Base-by-base conservation (phyloP, 768 basidiomycete species). In the Candolleomyces eurysporus region DNA sequence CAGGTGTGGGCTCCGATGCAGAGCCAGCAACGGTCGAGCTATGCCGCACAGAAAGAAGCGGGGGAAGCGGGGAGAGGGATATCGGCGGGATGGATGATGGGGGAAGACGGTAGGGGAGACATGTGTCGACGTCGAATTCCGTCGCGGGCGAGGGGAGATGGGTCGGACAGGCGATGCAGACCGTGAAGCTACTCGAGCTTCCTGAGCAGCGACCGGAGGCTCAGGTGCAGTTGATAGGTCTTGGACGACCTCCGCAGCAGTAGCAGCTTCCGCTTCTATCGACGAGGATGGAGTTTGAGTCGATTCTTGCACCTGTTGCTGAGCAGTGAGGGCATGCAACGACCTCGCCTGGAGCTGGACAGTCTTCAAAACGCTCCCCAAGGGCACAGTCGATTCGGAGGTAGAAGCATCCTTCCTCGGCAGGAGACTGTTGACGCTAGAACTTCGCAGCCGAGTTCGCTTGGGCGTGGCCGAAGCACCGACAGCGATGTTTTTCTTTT, bases 281-380 rank as follows among this genome's bases (percentile, higher is more conserved):
- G 19, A 26, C 16, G n/a, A 19, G 5, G 32, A 4, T n/a, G 19
- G 30, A 14, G 5, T 7, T 39, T 13, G 32, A 11, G 52, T 16
- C 14, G 30, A 9, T 39, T 19, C 11, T n/a, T 31, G 52, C 13
- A 17, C 45, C 45, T 17, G 52, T 5, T 54, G 52, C 31, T 22
- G 32, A 21, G 75, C 67, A 1, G 79, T 75, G 58, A 89, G 86
- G 0, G 82, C 78, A 65, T 90, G 90, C 1, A 78, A 79, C 11
- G 84, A 79, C 11, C 86, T 83, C 11, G 85, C 80, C 64, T 90
- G 87, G 8, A 84, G 73, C 63, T 89, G 85, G 5, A 91, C 83
- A 0, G 84, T 82, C 63, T 84, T 79, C 45, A 92, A 69, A 11
- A 91, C 86, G 32, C 85, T 79, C n/a, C 84, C 74, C 0, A 86